Evolutionary conservation across 129 eudicot genomes (phyloP).

Genomic region (Flaveria linearis): DNA sequence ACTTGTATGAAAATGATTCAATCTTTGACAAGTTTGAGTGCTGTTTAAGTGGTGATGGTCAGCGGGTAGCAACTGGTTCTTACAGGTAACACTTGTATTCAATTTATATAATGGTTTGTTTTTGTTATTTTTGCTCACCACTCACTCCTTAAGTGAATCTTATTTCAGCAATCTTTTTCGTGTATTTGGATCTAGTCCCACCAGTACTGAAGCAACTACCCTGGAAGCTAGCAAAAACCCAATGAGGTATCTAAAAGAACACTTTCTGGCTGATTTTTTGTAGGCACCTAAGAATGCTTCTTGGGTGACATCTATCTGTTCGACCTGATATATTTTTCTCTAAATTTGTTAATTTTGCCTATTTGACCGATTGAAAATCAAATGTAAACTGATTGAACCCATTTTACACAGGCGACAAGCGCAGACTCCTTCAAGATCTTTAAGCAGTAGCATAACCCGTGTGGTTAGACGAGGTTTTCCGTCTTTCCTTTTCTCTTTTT

Average conservation of each 20-base stretch:
- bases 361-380: neutral
- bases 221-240: conserved; percentile 99
- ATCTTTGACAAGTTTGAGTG: conserved; percentile 97
- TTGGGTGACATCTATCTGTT: conserved; percentile 11
- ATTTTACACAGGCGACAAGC: conserved; percentile 64
- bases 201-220: conserved; percentile 82
- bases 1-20: conserved; percentile 93
- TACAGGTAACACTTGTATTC: conserved; percentile 57
- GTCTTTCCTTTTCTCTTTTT: neutral
- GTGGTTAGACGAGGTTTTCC: conserved; percentile 84
- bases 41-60: conserved; percentile 97
- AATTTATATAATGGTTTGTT: neutral
- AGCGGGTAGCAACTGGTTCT: conserved; percentile 92
- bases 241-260: conserved; percentile 62
- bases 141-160: conserved; percentile 10
- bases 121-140: neutral
- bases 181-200: conserved; percentile 73
- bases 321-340: neutral
- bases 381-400: neutral
- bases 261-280: neutral
- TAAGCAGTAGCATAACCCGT: conserved; percentile 78
- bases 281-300: neutral
- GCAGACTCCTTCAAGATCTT: conserved; percentile 85
- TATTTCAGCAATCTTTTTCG: conserved; percentile 84
- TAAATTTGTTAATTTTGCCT: neutral